phyloP scores from a whole-genome alignment of 1,139 yeast genomes.

The Suhomyces wounanorum region DNA sequence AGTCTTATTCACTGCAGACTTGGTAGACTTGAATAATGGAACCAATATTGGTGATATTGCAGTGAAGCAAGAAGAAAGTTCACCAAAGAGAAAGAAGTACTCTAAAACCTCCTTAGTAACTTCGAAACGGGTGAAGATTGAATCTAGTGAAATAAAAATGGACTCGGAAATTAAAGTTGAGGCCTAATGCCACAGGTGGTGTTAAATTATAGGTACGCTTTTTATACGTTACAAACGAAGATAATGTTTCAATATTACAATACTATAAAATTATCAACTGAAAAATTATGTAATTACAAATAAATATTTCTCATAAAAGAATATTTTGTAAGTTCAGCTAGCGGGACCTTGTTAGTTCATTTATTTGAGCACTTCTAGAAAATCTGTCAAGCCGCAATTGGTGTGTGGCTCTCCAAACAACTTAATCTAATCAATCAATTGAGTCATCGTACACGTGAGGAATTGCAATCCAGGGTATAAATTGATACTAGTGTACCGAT shows the following conservation, averaged over 20 bases:
- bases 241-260: too few relatives aligned
- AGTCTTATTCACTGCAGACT: conserved; percentile 83
- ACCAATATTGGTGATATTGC: conserved; percentile 17
- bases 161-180: neutral
- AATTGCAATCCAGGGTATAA: neutral
- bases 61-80: neutral
- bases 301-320: too few relatives aligned
- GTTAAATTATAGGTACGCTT: neutral
- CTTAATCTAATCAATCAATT: neutral
- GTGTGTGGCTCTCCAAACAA: neutral
- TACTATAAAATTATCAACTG: too few relatives aligned
- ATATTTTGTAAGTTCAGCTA: too few relatives aligned
- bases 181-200: neutral
- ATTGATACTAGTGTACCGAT: neutral
- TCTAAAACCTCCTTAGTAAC: neutral
- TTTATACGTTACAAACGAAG: too few relatives aligned
- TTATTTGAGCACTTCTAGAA: neutral
- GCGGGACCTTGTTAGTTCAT: too few relatives aligned
- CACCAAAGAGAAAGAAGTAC: neutral
- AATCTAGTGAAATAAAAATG: neutral
- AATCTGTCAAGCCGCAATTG: neutral
- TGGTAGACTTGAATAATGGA: conserved; percentile 64
- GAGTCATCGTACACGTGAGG: neutral
- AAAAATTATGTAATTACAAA: too few relatives aligned
- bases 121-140: neutral